A percentile compares a stretch with the other conserved stretches of the same genome.
Evolutionary conservation across 2,329 filamentous ascomycete genomes (phyloP).

Genomic region (Cytospora piceicola): DNA sequence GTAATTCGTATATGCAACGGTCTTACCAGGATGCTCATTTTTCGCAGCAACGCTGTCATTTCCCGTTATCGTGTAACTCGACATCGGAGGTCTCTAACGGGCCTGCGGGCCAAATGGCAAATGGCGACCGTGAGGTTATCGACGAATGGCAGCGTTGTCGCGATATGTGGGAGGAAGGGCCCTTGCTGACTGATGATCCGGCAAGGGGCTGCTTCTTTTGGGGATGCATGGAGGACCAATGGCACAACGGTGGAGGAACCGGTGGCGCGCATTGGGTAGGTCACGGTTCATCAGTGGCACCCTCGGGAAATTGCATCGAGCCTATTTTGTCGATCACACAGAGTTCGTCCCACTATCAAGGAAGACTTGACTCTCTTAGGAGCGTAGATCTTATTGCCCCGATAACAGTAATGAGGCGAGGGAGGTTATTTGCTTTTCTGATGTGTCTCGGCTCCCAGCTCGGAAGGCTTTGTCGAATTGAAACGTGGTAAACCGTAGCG

Average conservation of each 20-base stretch:
- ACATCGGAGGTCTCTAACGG: neutral
- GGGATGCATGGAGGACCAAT: neutral
- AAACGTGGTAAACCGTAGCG: slow-evolving; percentile 14
- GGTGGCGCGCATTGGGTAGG: slow-evolving; percentile 12
- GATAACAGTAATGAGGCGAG: slow-evolving; percentile 13
- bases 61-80: slow-evolving; percentile 9
- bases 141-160: neutral
- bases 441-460: slow-evolving; percentile 12
- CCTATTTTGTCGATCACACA: slow-evolving; percentile 4
- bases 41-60: slow-evolving; percentile 21
- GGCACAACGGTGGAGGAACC: neutral
- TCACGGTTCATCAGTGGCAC: slow-evolving; percentile 25
- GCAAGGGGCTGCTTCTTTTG: slow-evolving; percentile 19
- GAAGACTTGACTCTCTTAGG: neutral
- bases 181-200: slow-evolving; percentile 7
- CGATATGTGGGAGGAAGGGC: neutral
- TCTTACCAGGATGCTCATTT: neutral
- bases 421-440: slow-evolving; percentile 17
- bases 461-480: slow-evolving; percentile 14
- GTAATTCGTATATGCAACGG: neutral
- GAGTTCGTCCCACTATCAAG: neutral
- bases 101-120: slow-evolving; percentile 5
- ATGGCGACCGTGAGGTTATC: slow-evolving; percentile 13
- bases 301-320: slow-evolving; percentile 27
- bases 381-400: slow-evolving; percentile 8